Evolutionary conservation across 2,329 filamentous ascomycete genomes (phyloP).

Genomic region (Rhinocladiella mackenziei): DNA sequence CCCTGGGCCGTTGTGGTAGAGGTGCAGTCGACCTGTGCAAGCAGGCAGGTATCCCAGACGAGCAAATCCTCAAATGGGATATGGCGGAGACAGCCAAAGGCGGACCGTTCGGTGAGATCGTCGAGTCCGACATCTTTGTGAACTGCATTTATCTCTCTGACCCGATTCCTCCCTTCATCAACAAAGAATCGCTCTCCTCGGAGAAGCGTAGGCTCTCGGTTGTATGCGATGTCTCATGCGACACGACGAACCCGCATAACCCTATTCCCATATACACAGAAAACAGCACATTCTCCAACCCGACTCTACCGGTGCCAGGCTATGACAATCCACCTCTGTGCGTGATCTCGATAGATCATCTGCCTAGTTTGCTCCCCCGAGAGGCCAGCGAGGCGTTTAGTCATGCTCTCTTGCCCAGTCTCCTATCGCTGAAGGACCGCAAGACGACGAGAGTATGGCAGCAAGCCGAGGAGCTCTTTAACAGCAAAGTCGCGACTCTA

Average conservation of each 20-base stretch:
- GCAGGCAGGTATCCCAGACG: constrained; percentile 66
- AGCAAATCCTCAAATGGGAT: constrained; percentile 71
- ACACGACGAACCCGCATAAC: constrained; percentile 47
- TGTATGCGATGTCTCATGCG: constrained; percentile 65
- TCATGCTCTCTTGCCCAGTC: constrained; percentile 68
- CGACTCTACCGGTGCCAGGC: constrained; percentile 72
- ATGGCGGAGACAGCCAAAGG: constrained; percentile 64
- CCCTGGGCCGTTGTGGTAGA: constrained; percentile 67
- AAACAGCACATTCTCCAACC: constrained; percentile 81
- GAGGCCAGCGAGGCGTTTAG: constrained; percentile 86
- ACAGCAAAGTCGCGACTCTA: constrained; percentile 64
- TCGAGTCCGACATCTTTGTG: constrained; percentile 69
- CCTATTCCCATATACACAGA: constrained; percentile 70
- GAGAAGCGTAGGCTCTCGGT: constrained; percentile 70
- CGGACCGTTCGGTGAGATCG: constrained; percentile 75
- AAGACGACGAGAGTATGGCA: constrained; percentile 71
- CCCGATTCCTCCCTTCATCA: constrained; percentile 77
- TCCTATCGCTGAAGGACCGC: constrained; percentile 74
- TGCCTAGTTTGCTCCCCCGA: constrained; percentile 76
- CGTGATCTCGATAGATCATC: constrained; percentile 84
- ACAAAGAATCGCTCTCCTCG: constrained; percentile 62
- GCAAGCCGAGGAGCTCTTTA: constrained; percentile 76
- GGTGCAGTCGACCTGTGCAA: constrained; percentile 78
- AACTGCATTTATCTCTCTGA: constrained; percentile 86
- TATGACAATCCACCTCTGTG: constrained; percentile 59